These are phyloP conservation scores for Kwoniella mangroviensis DNA, from an alignment of 768 basidiomycete genomes.

Conservation along the genomic window DNA sequence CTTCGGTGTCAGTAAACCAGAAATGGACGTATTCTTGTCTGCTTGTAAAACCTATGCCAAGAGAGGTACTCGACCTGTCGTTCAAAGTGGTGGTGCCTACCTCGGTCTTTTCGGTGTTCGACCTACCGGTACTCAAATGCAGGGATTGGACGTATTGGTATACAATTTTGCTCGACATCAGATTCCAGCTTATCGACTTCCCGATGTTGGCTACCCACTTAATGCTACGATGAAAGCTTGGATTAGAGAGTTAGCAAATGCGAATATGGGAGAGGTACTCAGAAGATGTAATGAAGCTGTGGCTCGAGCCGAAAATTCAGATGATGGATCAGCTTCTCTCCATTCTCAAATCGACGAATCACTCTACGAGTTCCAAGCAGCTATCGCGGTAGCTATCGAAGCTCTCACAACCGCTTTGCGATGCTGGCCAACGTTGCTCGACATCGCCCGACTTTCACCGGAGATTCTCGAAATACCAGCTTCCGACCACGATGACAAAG, in stretches of 20 bases:
- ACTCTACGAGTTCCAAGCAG: constrained; percentile 56
- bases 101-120: constrained; percentile 57
- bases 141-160: constrained; percentile 55
- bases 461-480: constrained; percentile 56
- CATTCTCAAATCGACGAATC: constrained; percentile 41
- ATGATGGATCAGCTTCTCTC: constrained; percentile 31
- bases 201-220: constrained; percentile 54
- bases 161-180: constrained; percentile 59
- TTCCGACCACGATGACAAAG: constrained; percentile 49
- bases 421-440: constrained; percentile 50
- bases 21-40: constrained; percentile 55
- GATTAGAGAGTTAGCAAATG: constrained; percentile 45
- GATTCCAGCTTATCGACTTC: constrained; percentile 58
- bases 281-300: constrained; percentile 47
- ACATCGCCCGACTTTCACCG: constrained; percentile 51
- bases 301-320: constrained; percentile 38
- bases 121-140: constrained; percentile 35
- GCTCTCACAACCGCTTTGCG: constrained; percentile 50
- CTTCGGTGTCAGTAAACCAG: constrained; percentile 52
- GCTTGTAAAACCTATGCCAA: constrained; percentile 59
- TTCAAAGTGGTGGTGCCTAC: constrained; percentile 57
- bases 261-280: constrained; percentile 51
- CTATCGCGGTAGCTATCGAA: constrained; percentile 56
- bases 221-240: constrained; percentile 44
- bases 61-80: constrained; percentile 56